Evolutionary conservation across 805 yeast genomes (phyloP).

Genomic region (Kazachstania martiniae): DNA sequence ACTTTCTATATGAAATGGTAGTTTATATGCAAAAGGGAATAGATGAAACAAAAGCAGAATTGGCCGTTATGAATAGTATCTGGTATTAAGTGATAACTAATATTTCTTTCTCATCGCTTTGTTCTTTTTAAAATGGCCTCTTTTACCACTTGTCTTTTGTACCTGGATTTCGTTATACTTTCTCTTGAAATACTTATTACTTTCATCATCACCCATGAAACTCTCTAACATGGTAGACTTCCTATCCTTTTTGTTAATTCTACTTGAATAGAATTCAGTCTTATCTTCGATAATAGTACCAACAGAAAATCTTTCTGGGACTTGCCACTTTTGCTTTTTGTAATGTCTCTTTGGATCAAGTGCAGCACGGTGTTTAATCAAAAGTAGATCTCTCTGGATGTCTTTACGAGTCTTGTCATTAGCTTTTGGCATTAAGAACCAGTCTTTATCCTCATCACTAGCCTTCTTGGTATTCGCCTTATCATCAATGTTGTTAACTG

Average conservation of each 20-base stretch:
- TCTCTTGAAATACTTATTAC: constrained; percentile 71
- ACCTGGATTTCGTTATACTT: constrained; percentile 73
- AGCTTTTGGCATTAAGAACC: constrained; percentile 75
- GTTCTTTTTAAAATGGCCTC: constrained; percentile 51
- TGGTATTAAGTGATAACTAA: not conserved
- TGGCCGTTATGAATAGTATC: too few relatives aligned
- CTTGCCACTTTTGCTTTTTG: constrained; percentile 70
- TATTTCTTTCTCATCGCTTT: constrained; percentile 42
- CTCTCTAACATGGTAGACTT: constrained; percentile 75
- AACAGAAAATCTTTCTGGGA: constrained; percentile 72
- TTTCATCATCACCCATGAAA: constrained; percentile 59
- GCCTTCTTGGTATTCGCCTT: not conserved
- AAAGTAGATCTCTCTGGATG: constrained; percentile 62
- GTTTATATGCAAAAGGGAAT: not conserved
- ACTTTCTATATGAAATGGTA: not conserved
- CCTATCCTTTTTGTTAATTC: constrained; percentile 61
- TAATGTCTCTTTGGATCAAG: constrained; percentile 94
- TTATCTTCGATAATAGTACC: constrained; percentile 83
- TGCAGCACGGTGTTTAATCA: constrained; percentile 79
- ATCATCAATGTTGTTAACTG: not conserved
- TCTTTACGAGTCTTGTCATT: constrained; percentile 51
- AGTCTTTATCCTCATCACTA: constrained; percentile 31
- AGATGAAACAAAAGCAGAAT: not conserved
- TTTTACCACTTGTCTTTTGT: constrained; percentile 51
- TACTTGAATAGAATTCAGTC: constrained; percentile 53